These are phyloP conservation scores for Dictyostelium firmibasis DNA, from an alignment of 78 protist species.

Conservation along the genomic window DNA sequence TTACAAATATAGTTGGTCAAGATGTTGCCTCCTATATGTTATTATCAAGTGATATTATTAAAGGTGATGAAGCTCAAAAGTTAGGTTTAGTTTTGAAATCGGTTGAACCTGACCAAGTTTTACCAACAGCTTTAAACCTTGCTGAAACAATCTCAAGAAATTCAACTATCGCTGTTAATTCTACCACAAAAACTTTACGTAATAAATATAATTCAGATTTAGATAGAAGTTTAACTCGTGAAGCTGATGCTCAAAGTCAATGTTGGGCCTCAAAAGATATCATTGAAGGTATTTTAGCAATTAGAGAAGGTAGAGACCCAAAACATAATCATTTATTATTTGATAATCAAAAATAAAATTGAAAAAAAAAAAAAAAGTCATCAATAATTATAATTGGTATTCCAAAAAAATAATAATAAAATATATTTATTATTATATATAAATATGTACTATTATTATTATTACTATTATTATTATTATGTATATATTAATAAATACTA, in stretches of 20 bases:
- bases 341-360: neutral
- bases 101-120: neutral
- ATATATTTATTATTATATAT: too few species aligned
- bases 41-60: constrained; percentile 63
- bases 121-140: neutral
- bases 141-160: constrained; percentile 44
- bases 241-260: constrained; percentile 77
- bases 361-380: too few species aligned
- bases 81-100: constrained; percentile 57
- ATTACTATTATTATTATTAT: too few species aligned
- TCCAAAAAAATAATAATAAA: too few species aligned
- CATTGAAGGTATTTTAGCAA: constrained; percentile 57
- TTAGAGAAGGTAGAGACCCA: constrained; percentile 53
- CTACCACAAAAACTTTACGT: constrained; percentile 20
- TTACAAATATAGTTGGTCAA: constrained; percentile 33
- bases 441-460: too few species aligned
- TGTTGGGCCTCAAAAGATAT: constrained; percentile 64
- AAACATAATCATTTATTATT: neutral
- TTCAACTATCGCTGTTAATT: constrained; percentile 22
- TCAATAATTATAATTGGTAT: too few species aligned
- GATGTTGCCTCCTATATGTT: constrained; percentile 66
- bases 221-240: constrained; percentile 73
- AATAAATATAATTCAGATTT: constrained; percentile 20
- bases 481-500: too few species aligned
- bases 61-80: constrained; percentile 67